phyloP scores from a whole-genome alignment of 805 yeast species.

The Metschnikowia rubicola region DNA sequence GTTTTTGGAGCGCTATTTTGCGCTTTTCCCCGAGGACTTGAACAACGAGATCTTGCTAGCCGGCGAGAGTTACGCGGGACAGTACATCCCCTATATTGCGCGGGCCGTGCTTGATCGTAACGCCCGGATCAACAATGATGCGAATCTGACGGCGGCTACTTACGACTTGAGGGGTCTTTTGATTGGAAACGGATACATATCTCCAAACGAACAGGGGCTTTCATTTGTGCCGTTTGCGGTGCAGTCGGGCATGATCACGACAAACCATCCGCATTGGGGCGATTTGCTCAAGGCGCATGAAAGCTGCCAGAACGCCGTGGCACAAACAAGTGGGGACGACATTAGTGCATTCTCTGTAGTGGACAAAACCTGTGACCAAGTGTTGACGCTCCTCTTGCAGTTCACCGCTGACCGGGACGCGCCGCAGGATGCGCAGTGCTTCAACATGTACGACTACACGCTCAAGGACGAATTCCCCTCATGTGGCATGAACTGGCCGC shows the following conservation, averaged over 20 bases:
- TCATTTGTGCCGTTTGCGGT: slow-evolving; percentile 72
- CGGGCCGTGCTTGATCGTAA: slow-evolving; percentile 53
- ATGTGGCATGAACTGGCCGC: slow-evolving; percentile 95
- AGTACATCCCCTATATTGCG: slow-evolving; percentile 88
- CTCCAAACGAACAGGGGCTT: slow-evolving; percentile 79
- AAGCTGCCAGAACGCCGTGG: slow-evolving; percentile 54
- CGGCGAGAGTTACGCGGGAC: slow-evolving; percentile 97
- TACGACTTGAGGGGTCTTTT: slow-evolving; percentile 60
- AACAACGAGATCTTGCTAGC: slow-evolving; percentile 69
- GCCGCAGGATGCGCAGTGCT: slow-evolving; percentile 50
- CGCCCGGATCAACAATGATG: slow-evolving; percentile 12
- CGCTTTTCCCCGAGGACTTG: slow-evolving; percentile 68
- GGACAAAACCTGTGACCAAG: slow-evolving; percentile 40
- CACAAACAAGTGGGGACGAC: slow-evolving; percentile 18
- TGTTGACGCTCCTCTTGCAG: slow-evolving; percentile 39
- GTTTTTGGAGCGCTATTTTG: slow-evolving; percentile 65
- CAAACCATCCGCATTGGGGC: slow-evolving; percentile 37
- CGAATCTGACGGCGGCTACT: slow-evolving; percentile 9
- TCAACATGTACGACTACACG: slow-evolving; percentile 80
- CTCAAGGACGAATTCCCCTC: slow-evolving; percentile 71
- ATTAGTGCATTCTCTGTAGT: slow-evolving; percentile 7
- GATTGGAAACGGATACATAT: slow-evolving; percentile 94
- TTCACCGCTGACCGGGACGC: slow-evolving; percentile 27
- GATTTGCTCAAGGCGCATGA: slow-evolving; percentile 49
- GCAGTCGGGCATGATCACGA: slow-evolving; percentile 52